Evolutionary conservation across 345 rosid species (phyloP), one percentile per base, ranked within the genome.

Genomic region (Stellera chamaejasme): DNA sequence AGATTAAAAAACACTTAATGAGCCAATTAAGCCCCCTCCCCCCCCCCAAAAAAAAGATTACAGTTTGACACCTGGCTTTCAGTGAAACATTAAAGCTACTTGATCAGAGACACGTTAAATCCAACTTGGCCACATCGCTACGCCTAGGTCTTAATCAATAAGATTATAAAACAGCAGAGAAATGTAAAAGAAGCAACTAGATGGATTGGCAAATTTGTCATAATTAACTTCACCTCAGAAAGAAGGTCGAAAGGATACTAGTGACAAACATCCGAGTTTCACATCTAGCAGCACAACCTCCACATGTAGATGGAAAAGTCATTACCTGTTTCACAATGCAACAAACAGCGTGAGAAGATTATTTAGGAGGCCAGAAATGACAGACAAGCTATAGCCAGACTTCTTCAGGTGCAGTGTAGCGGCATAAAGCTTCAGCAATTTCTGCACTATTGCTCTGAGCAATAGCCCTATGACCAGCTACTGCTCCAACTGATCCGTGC

Each of bases 401-500:
- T 79, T 88, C 98, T 76, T 92, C 97, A 12, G 98, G 98, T 14
- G 97, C 85, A 63, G 81, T 41, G 74, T 92, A 92, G 36, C 82
- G 78, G 59, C 77, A 88, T 62, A 88, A 72, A 69, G 85, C 78
- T 16, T 88, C 97, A 0, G 94, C 77, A 48, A 91, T 82, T 55
- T 82, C 94, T 45, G 84, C 79, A 75, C 75, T 84, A 59, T 79
- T 86, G 70, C 89, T 86, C 65, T 86, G 98, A 50, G 94, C 96
- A 74, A 92, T 88, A 13, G 91, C 90, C 39, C 84, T 81, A 48
- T 86, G 98, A 57, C 94, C 88, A 51, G 84, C 87, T 48, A 66
- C 75, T 55, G 97, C 93, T 71, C 98, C 98, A 43, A 88, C 71
- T 28, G 89, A 71, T 64, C 98, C 95, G 78, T 86, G 90, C 19